phyloP scores from a whole-genome alignment of 169 alveolate species.

The Cystoisospora suis region DNA sequence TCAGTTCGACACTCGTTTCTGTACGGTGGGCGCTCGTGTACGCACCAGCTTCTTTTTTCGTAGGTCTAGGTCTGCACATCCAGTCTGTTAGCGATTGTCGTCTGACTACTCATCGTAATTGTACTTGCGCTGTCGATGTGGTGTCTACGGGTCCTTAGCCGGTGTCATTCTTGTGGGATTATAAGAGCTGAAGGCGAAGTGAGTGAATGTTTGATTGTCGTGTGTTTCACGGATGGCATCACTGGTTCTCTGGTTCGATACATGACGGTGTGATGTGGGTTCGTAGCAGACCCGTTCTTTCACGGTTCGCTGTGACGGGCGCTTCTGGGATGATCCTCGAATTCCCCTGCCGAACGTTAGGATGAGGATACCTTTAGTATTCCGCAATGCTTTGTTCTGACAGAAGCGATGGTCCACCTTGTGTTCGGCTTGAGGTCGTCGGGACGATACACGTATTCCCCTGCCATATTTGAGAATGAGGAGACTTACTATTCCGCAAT shows the following conservation, averaged over 20 bases:
- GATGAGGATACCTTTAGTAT: slow-evolving; percentile 28
- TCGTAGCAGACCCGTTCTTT: too few relatives aligned
- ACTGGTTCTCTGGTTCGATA: background rate
- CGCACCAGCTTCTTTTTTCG: too few relatives aligned
- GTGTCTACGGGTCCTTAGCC: too few relatives aligned
- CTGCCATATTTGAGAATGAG: background rate
- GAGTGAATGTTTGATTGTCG: background rate
- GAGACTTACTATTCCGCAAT: background rate
- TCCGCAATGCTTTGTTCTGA: slow-evolving; percentile 33
- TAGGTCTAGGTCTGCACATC: too few relatives aligned
- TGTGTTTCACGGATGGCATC: background rate
- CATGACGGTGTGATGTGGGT: background rate
- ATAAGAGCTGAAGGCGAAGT: background rate
- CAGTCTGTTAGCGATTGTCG: too few relatives aligned
- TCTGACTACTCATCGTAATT: too few relatives aligned
- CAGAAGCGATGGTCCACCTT: background rate
- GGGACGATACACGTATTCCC: slow-evolving; percentile 15
- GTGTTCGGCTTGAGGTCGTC: background rate
- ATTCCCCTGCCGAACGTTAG: slow-evolving; percentile 65
- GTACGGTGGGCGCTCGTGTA: too few relatives aligned
- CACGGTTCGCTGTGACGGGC: background rate
- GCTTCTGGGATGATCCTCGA: slow-evolving; percentile 55
- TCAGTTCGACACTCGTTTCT: slow-evolving; percentile 53
- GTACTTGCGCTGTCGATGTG: too few relatives aligned
- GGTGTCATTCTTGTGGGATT: background rate